phyloP scores from a whole-genome alignment of 148 eudicot species.

The Suaeda aralocaspica region DNA sequence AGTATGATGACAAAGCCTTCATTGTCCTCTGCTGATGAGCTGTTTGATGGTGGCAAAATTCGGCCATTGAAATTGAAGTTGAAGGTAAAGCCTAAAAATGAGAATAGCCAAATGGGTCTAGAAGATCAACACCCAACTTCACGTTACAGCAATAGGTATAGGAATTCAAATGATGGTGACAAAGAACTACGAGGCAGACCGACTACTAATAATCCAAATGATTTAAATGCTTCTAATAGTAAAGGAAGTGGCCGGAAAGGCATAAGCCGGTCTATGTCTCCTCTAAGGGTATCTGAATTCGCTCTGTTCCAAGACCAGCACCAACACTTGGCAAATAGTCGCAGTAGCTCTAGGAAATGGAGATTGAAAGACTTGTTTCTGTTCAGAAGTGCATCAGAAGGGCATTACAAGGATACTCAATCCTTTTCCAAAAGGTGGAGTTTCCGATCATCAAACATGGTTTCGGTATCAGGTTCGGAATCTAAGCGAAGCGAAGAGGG shows the following conservation, averaged over 20 bases:
- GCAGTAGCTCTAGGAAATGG: conserved; percentile 39
- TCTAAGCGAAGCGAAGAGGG: conserved; percentile 34
- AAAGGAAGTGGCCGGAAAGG: conserved; percentile 18
- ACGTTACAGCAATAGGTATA: too few relatives aligned
- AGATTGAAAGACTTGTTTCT: conserved; percentile 55
- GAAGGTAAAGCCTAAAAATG: too few relatives aligned
- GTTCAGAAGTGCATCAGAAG: conserved; percentile 77
- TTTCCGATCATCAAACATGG: conserved; percentile 36
- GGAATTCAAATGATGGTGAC: too few relatives aligned
- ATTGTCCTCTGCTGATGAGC: too few relatives aligned
- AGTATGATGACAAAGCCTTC: too few relatives aligned
- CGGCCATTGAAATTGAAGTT: too few relatives aligned
- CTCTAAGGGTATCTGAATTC: conserved; percentile 37
- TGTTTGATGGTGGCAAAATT: too few relatives aligned
- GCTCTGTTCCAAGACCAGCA: conserved; percentile 28
- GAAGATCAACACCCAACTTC: too few relatives aligned
- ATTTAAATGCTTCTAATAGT: too few relatives aligned
- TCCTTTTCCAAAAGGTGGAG: conserved; percentile 25
- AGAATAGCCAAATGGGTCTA: too few relatives aligned
- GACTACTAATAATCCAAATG: too few relatives aligned
- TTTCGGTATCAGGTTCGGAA: neutral
- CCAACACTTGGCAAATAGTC: neutral
- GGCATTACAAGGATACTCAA: conserved; percentile 27
- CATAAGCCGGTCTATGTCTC: conserved; percentile 36
- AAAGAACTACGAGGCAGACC: too few relatives aligned